These are phyloP conservation scores for Hypoxylon rickii DNA, from an alignment of 495 filamentous ascomycete species.

Conservation along the genomic window DNA sequence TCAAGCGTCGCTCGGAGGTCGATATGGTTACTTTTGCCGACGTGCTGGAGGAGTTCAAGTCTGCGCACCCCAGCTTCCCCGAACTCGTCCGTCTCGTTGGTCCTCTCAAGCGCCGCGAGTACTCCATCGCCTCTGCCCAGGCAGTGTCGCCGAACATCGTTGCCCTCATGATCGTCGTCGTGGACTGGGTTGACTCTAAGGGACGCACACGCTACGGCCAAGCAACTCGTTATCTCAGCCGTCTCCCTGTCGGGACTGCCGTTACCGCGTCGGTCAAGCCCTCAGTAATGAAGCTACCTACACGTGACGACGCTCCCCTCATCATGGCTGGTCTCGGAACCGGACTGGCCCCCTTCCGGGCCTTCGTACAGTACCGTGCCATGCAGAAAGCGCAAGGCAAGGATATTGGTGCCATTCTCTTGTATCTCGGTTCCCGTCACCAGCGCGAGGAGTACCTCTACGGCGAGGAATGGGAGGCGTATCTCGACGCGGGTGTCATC, in stretches of 20 bases:
- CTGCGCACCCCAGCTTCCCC: constrained; percentile 86
- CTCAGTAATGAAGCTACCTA: constrained; percentile 93
- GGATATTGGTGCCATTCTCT: constrained; percentile 87
- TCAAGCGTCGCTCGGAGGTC: constrained; percentile 91
- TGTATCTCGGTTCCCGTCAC: constrained; percentile 97
- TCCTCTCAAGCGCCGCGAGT: constrained; percentile 94
- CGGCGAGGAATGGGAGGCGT: constrained; percentile 99
- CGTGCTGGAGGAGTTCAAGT: constrained; percentile 82
- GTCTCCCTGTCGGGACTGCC: constrained; percentile 70
- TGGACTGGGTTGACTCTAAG: constrained; percentile 86
- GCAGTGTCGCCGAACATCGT: constrained; percentile 85
- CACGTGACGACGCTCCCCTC: constrained; percentile 80
- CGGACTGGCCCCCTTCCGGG: constrained; percentile 94
- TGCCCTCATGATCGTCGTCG: constrained; percentile 96
- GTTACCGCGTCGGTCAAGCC: constrained; percentile 94
- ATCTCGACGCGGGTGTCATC: constrained; percentile 92
- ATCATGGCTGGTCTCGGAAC: constrained; percentile 99
- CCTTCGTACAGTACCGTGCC: constrained; percentile 96
- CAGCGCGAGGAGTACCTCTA: constrained; percentile 99
- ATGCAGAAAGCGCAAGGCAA: constrained; percentile 95
- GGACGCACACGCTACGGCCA: constrained; percentile 92
- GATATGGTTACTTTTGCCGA: constrained; percentile 94
- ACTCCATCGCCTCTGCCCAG: constrained; percentile 96
- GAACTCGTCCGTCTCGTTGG: constrained; percentile 87
- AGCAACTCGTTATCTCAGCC: constrained; percentile 84